These are phyloP conservation scores for Microcyclospora tardicrescens DNA, from an alignment of 2,329 filamentous ascomycete species.

Conservation along the genomic window DNA sequence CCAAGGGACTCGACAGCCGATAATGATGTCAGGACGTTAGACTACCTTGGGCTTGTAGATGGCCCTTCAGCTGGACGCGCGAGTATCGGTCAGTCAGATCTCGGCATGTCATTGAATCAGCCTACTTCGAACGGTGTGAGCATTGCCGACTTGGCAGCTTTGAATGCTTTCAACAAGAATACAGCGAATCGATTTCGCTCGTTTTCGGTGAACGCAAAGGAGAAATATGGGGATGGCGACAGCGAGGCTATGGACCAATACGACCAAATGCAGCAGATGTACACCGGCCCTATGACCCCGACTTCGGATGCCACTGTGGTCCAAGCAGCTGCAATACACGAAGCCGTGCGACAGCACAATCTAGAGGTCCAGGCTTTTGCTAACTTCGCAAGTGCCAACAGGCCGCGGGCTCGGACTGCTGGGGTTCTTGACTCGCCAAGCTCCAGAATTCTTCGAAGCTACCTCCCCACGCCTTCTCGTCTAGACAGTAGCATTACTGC, in stretches of 20 bases:
- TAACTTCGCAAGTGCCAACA: slow-evolving; percentile 64
- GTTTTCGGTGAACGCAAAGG: slow-evolving; percentile 96
- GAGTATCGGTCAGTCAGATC: slow-evolving; percentile 51
- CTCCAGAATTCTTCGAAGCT: slow-evolving; percentile 51
- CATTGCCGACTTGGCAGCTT: slow-evolving; percentile 60
- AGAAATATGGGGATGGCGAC: slow-evolving; percentile 85
- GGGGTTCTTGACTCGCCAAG: slow-evolving; percentile 74
- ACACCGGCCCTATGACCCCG: slow-evolving; percentile 48
- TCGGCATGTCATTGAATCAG: slow-evolving; percentile 38
- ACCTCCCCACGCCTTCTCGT: slow-evolving; percentile 62
- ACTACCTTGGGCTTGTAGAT: slow-evolving; percentile 90
- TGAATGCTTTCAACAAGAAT: slow-evolving; percentile 63
- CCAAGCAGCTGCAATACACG: slow-evolving; percentile 46
- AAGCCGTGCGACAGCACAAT: slow-evolving; percentile 79
- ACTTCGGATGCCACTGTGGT: slow-evolving; percentile 45
- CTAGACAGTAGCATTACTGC: slow-evolving; percentile 65
- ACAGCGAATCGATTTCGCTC: slow-evolving; percentile 76
- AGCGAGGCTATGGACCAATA: slow-evolving; percentile 41
- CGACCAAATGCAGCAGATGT: slow-evolving; percentile 41
- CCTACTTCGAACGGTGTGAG: slow-evolving; percentile 41
- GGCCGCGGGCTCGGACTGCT: slow-evolving; percentile 81
- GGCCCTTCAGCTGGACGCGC: slow-evolving; percentile 72
- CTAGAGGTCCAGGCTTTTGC: slow-evolving; percentile 86
- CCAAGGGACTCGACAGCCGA: slow-evolving; percentile 75
- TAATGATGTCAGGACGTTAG: slow-evolving; percentile 80